Percentiles rank a stretch among this genome's conserved stretches.
These are phyloP conservation scores for Angophora floribunda DNA, from an alignment of 345 rosid species.

Conservation along the genomic window DNA sequence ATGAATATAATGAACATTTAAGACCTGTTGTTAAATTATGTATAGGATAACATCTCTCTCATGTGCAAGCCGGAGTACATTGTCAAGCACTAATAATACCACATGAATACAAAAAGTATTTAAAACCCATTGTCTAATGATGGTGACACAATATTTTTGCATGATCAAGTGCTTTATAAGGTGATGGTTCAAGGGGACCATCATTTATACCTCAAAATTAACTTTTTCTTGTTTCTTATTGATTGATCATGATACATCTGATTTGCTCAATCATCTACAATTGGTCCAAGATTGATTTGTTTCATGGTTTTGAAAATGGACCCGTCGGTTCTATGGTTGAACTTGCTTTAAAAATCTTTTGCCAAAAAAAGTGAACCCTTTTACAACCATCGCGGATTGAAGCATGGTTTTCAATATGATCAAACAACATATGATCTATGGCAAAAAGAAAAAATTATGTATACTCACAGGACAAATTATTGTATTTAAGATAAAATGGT, in stretches of 20 bases:
- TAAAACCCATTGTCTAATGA: too few species aligned
- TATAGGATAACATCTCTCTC: too few species aligned
- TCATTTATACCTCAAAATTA: background rate
- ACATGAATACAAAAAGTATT: too few species aligned
- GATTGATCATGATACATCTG: background rate
- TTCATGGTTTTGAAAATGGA: fast-evolving
- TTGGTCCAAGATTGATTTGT: background rate
- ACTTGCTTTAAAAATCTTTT: background rate
- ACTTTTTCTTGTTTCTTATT: background rate
- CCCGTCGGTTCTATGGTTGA: background rate
- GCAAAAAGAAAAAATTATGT: too few species aligned
- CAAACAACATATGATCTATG: background rate
- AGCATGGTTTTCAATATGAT: background rate
- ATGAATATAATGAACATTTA: too few species aligned
- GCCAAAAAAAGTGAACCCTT: background rate
- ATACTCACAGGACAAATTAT: background rate
- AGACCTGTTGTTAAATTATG: too few species aligned
- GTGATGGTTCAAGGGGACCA: background rate
- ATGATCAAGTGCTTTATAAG: background rate
- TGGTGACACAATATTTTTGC: too few species aligned
- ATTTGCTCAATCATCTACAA: background rate
- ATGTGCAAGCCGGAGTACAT: too few species aligned
- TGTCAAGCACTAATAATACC: too few species aligned
- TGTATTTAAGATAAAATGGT: background rate
- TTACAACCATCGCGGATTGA: background rate